Percentiles rank a stretch among this genome's conserved stretches.
phyloP scores from a whole-genome alignment of 805 yeast genomes.

The Starmerella scarabaei region DNA sequence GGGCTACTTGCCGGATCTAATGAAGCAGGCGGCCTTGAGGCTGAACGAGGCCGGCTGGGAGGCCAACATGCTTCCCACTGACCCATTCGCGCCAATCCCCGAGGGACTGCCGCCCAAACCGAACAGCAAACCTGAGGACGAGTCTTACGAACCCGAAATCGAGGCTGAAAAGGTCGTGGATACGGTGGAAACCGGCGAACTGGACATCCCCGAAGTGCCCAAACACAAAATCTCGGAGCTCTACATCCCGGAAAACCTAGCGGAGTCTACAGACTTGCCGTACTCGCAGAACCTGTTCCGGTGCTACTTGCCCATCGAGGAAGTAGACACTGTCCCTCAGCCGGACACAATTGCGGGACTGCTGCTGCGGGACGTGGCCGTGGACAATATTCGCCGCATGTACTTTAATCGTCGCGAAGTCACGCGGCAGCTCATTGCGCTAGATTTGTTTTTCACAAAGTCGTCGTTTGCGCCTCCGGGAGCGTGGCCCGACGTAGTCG shows the following conservation, averaged over 20 bases:
- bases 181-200: constrained; percentile 1
- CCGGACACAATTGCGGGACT: constrained; percentile 41
- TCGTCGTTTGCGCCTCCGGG: constrained; percentile 61
- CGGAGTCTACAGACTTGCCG: constrained; percentile 2
- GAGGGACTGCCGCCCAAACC: neutral
- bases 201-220: neutral
- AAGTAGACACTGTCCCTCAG: constrained; percentile 56
- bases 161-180: neutral
- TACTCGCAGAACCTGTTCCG: constrained; percentile 7
- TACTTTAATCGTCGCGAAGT: constrained; percentile 85
- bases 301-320: constrained; percentile 24
- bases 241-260: constrained; percentile 22
- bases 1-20: constrained; percentile 24
- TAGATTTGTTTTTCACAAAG: constrained; percentile 59
- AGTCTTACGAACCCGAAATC: neutral
- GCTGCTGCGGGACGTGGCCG: constrained; percentile 58
- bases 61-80: constrained; percentile 16
- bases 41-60: constrained; percentile 20
- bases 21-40: constrained; percentile 16
- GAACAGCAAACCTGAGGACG: constrained; percentile 1
- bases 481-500: constrained; percentile 46
- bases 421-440: constrained; percentile 62
- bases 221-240: constrained; percentile 27
- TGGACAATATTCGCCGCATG: constrained; percentile 62
- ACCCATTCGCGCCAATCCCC: constrained; percentile 6